Evolutionary conservation across 805 yeast species (phyloP).

Genomic region (Kodamaea laetipori): DNA sequence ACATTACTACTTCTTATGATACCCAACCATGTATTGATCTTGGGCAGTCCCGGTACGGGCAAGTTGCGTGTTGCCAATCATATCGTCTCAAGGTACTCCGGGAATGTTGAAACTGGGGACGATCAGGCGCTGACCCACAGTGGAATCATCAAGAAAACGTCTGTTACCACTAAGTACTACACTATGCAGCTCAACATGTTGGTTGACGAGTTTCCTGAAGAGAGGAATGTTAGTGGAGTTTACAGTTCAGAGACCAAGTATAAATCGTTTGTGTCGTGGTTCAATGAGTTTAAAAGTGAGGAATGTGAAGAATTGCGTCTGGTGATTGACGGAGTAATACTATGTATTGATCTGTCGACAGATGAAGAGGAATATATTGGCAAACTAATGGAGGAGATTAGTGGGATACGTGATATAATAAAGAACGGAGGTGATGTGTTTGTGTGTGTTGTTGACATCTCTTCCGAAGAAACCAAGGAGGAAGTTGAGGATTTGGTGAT

Average conservation of each 20-base stretch:
- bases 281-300: constrained; percentile 35
- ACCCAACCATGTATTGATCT: constrained; percentile 44
- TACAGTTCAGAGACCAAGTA: constrained; percentile 14
- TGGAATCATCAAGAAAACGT: constrained; percentile 31
- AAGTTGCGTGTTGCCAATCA: constrained; percentile 35
- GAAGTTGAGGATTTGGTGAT: constrained; percentile 44
- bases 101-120: not conserved
- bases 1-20: constrained; percentile 7
- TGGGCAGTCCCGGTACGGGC: constrained; percentile 47
- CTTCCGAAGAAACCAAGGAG: constrained; percentile 5
- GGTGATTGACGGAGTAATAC: constrained; percentile 47
- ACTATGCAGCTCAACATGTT: constrained; percentile 30
- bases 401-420: constrained; percentile 3
- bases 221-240: not conserved
- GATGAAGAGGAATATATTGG: constrained; percentile 21
- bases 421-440: constrained; percentile 6
- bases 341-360: constrained; percentile 36
- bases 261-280: constrained; percentile 36
- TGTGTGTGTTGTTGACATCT: constrained; percentile 12
- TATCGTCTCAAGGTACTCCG: not conserved
- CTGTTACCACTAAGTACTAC: constrained; percentile 36
- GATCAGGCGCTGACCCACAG: constrained; percentile 28
- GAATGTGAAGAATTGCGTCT: constrained; percentile 49
- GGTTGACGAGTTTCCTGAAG: constrained; percentile 40
- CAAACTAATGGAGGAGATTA: constrained; percentile 15